Conservation (phyloP, 1,284 basidiomycete genomes). For the Mycena sp. region DNA sequence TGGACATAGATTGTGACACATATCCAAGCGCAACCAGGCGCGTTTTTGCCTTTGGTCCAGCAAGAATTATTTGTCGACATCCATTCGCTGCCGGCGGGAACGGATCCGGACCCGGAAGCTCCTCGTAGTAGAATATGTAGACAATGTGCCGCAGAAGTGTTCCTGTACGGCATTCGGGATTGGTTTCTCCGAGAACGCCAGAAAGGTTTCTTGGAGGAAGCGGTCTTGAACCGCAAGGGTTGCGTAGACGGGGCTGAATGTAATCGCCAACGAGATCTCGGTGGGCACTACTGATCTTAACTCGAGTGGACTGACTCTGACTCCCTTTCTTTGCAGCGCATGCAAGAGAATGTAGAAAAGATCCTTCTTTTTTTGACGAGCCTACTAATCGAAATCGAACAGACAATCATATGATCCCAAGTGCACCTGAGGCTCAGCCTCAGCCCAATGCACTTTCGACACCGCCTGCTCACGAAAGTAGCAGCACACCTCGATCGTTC, state of each 20-base stretch:
- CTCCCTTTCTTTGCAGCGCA: background rate
- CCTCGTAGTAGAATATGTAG: slow-evolving; percentile 71
- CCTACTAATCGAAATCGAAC: background rate
- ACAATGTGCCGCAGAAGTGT: slow-evolving; percentile 74
- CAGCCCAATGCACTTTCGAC: background rate
- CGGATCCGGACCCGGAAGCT: slow-evolving; percentile 62
- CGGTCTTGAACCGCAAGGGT: slow-evolving; percentile 63
- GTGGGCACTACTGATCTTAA: slow-evolving; percentile 49
- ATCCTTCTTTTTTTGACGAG: too few relatives aligned
- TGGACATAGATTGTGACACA: slow-evolving; percentile 64
- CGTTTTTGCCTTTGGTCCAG: slow-evolving; percentile 73
- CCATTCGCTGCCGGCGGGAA: slow-evolving; percentile 60
- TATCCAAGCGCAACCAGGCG: slow-evolving; percentile 65
- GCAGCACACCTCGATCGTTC: background rate
- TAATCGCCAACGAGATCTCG: slow-evolving; percentile 65
- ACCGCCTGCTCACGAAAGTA: background rate
- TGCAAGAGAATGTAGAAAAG: slow-evolving; percentile 15
- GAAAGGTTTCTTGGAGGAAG: slow-evolving; percentile 67
- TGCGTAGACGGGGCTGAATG: slow-evolving; percentile 70
- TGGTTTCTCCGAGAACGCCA: slow-evolving; percentile 83
- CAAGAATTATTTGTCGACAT: slow-evolving; percentile 73
- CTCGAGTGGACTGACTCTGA: background rate
- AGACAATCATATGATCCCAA: slow-evolving; percentile 19
- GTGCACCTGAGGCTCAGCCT: background rate
- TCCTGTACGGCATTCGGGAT: slow-evolving; percentile 76